Conservation (phyloP, 768 basidiomycete species). For the Lentinula edodes region DNA sequence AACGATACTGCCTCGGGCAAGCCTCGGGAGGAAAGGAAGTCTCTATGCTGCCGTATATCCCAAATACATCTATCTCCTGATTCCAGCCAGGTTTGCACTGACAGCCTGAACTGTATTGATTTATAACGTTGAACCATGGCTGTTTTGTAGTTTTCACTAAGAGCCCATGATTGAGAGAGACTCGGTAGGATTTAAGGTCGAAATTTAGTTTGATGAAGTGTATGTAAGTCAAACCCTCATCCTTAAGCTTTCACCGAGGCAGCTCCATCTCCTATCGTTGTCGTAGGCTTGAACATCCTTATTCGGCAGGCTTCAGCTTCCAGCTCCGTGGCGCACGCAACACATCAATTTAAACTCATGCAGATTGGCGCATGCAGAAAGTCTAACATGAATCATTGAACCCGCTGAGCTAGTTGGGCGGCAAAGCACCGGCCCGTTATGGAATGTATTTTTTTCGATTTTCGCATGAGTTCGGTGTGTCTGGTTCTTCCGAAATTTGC, state of each 20-base stretch:
- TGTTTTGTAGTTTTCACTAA: neutral
- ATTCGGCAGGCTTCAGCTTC: neutral
- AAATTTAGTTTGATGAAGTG: neutral
- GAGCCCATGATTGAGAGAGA: neutral
- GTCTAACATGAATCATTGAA: no score
- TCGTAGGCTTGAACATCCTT: neutral
- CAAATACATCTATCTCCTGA: neutral
- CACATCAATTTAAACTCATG: neutral
- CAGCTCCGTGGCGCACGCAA: neutral
- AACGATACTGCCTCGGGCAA: no score
- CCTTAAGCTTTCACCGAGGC: neutral
- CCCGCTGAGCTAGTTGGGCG: no score
- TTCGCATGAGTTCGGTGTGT: no score
- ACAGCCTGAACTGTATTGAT: neutral
- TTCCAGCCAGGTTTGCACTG: neutral
- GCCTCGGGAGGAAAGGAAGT: no score
- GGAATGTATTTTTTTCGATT: neutral
- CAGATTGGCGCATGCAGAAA: neutral
- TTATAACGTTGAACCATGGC: no score
- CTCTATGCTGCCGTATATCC: neutral
- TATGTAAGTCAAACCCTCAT: constrained; percentile 1
- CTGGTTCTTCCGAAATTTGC: neutral
- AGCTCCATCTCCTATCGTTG: neutral
- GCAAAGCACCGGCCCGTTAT: neutral
- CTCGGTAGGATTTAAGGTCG: constrained; percentile 3